phyloP scores from a whole-genome alignment of 768 basidiomycete genomes.

The Boletellus ananas region DNA sequence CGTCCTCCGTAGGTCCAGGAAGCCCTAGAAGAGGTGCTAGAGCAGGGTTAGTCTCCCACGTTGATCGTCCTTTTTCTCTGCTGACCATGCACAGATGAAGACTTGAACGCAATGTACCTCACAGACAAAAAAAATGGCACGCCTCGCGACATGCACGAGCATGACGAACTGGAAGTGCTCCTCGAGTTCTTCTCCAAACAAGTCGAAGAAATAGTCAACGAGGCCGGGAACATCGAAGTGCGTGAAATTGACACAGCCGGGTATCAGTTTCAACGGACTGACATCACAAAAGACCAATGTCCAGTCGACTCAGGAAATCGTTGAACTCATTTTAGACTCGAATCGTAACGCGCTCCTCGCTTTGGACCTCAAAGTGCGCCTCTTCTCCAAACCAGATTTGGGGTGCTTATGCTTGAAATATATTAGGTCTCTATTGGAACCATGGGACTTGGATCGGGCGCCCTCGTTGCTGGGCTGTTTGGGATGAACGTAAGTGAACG shows the following conservation, averaged over 20 bases:
- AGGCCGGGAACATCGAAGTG: constrained; percentile 84
- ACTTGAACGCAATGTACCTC: constrained; percentile 93
- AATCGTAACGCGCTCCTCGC: constrained; percentile 91
- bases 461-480: constrained; percentile 85
- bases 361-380: constrained; percentile 77
- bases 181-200: constrained; percentile 96
- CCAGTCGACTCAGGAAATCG: constrained; percentile 96
- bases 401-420: constrained; percentile 5
- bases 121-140: constrained; percentile 71
- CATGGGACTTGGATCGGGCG: constrained; percentile 87
- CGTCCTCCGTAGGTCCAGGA: constrained; percentile 64
- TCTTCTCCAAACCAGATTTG: background rate
- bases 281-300: constrained; percentile 61
- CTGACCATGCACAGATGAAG: constrained; percentile 63
- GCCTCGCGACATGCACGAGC: constrained; percentile 67
- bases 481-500: constrained; percentile 88
- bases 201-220: constrained; percentile 94
- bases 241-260: constrained; percentile 10
- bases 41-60: constrained; percentile 60
- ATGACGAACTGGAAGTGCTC: constrained; percentile 89
- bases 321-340: constrained; percentile 93
- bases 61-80: background rate
- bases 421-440: constrained; percentile 86
- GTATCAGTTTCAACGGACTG: background rate
- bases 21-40: constrained; percentile 86